Evolutionary conservation across 108 stramenopile genomes (phyloP).

Genomic region (Skeletonema marinoi): DNA sequence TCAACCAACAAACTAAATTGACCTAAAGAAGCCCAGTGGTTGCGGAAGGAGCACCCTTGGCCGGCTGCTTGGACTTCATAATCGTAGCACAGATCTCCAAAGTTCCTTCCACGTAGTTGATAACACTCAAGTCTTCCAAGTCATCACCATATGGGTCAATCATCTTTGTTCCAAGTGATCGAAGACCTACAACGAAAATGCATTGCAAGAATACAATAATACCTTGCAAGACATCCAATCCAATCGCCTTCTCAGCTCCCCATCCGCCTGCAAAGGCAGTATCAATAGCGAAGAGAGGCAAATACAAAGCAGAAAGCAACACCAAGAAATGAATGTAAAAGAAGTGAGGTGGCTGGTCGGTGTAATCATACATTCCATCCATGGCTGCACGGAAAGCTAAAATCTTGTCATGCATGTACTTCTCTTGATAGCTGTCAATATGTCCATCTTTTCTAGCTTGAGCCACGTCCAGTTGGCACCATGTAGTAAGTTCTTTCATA

Average conservation of each 20-base stretch:
- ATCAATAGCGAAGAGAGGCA: conserved; percentile 53
- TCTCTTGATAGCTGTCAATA: conserved; percentile 26
- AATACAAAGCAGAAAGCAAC: conserved; percentile 48
- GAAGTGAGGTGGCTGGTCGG: conserved; percentile 54
- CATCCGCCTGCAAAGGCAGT: conserved; percentile 19
- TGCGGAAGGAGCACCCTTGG: not conserved
- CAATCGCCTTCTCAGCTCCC: conserved; percentile 67
- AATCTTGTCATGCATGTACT: conserved; percentile 5
- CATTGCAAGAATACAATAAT: conserved; percentile 45
- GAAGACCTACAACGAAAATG: conserved; percentile 47
- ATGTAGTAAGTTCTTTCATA: conserved; percentile 31
- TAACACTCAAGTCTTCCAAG: conserved; percentile 52
- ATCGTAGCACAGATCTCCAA: conserved; percentile 13
- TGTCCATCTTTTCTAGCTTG: conserved; percentile 14
- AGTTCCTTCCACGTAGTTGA: conserved; percentile 36
- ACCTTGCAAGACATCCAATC: conserved; percentile 49
- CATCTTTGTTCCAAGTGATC: conserved; percentile 46
- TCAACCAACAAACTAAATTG: too few species aligned
- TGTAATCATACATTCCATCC: conserved; percentile 48
- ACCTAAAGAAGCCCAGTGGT: not conserved
- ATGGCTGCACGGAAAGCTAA: conserved; percentile 30
- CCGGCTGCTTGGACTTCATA: conserved; percentile 10
- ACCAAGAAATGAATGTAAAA: conserved; percentile 65
- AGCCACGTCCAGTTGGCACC: conserved; percentile 25
- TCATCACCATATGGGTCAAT: conserved; percentile 51